Conservation (phyloP, 1,284 basidiomycete genomes). For the Pascua guehoae region DNA sequence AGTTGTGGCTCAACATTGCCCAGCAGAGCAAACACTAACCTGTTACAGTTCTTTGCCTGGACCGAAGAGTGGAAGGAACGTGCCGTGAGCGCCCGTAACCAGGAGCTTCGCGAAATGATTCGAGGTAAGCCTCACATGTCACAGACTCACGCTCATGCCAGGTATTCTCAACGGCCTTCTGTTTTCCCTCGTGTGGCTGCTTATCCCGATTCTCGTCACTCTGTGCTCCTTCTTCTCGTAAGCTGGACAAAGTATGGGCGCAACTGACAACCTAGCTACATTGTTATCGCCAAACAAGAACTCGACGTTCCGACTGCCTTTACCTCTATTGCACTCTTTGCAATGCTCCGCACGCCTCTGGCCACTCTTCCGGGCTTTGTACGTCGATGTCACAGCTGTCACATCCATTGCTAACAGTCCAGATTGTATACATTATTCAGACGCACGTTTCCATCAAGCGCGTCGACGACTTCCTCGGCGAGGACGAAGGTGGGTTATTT, state of each 20-base stretch:
- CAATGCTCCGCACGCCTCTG: conserved; percentile 56
- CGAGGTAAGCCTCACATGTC: conserved; percentile 24
- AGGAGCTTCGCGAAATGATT: conserved; percentile 41
- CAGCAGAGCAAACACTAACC: neutral
- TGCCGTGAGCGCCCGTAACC: conserved; percentile 39
- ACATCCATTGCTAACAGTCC: conserved; percentile 1
- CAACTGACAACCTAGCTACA: conserved; percentile 34
- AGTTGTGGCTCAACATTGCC: conserved; percentile 1
- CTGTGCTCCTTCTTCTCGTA: conserved; percentile 47
- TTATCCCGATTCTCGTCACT: conserved; percentile 46
- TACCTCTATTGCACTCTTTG: conserved; percentile 49
- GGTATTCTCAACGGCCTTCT: conserved; percentile 34
- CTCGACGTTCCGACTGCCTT: conserved; percentile 50
- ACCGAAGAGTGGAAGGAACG: conserved; percentile 46
- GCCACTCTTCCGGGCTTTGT: conserved; percentile 40
- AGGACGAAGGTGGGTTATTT: conserved; percentile 59
- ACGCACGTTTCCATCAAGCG: conserved; percentile 72
- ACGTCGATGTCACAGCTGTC: conserved; percentile 6
- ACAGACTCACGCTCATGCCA: conserved; percentile 10
- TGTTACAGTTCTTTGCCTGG: conserved; percentile 48
- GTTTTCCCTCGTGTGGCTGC: conserved; percentile 38
- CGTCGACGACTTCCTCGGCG: conserved; percentile 72
- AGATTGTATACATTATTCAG: conserved; percentile 50
- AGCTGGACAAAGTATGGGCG: conserved; percentile 1
- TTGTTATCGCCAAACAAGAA: conserved; percentile 46